Conservation (phyloP, 441 rosid species). For the Pelargonium australe region DNA sequence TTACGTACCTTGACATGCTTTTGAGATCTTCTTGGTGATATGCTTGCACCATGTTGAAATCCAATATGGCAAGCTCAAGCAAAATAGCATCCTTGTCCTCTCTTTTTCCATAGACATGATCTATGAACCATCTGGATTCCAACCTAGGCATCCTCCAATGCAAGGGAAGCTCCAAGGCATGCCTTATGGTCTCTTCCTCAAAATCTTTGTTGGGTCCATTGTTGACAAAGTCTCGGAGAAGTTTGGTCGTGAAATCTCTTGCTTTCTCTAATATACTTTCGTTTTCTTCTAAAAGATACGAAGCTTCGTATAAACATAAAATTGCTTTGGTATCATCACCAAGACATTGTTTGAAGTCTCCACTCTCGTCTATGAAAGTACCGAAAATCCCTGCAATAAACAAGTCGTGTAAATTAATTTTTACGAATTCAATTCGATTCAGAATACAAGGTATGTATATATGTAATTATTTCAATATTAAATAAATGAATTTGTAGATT, state of each 20-base stretch:
- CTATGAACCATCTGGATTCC: too few relatives aligned
- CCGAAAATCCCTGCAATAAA: background rate
- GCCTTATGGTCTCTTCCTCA: slow-evolving; percentile 1
- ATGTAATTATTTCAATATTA: too few relatives aligned
- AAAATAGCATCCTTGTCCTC: too few relatives aligned
- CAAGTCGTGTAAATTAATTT: background rate
- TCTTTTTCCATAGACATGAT: too few relatives aligned
- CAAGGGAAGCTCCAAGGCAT: slow-evolving; percentile 29
- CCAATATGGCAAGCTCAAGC: too few relatives aligned
- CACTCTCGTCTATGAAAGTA: slow-evolving; percentile 7
- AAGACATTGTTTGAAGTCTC: slow-evolving; percentile 2
- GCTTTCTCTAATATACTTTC: slow-evolving; percentile 6
- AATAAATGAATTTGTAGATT: too few relatives aligned
- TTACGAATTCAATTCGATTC: too few relatives aligned
- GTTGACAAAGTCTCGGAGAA: background rate
- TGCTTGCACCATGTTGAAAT: too few relatives aligned
- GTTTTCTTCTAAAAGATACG: slow-evolving; percentile 8
- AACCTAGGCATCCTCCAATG: too few relatives aligned
- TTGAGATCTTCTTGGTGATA: too few relatives aligned
- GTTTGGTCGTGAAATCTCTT: background rate
- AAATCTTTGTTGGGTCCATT: background rate
- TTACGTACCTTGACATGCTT: too few relatives aligned
- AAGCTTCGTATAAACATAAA: slow-evolving; percentile 12
- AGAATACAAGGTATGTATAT: too few relatives aligned
- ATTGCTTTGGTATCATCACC: background rate